Conservation (phyloP, 1,284 basidiomycete species). For the Trichosporon inkin region DNA sequence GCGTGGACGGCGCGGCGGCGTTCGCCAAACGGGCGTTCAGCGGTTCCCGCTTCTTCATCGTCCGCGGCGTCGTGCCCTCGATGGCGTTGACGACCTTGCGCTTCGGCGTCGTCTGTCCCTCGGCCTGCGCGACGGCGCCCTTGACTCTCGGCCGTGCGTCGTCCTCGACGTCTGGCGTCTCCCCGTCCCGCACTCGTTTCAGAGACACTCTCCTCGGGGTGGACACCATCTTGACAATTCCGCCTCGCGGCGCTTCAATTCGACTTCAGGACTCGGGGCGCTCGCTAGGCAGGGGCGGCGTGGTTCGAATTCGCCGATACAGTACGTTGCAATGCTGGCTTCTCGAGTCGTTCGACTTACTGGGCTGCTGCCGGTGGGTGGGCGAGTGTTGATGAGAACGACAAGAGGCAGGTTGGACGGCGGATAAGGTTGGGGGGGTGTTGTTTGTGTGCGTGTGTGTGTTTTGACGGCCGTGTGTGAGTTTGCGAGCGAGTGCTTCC, state of each 20-base stretch:
- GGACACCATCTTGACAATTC: background rate
- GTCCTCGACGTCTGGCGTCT: slow-evolving; percentile 11
- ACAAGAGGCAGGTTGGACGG: background rate
- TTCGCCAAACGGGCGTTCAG: slow-evolving; percentile 29
- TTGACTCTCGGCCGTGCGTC: background rate
- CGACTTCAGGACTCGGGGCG: background rate
- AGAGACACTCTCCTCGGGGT: slow-evolving; percentile 4
- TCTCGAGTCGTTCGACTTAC: slow-evolving; percentile 2
- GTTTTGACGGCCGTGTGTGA: slow-evolving; percentile 4
- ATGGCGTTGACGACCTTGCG: slow-evolving; percentile 24
- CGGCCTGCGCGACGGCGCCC: background rate
- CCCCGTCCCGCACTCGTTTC: slow-evolving; percentile 1
- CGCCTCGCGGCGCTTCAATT: background rate
- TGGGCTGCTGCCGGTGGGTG: background rate
- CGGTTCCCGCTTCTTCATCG: slow-evolving; percentile 29
- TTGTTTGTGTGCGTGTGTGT: slow-evolving; percentile 6
- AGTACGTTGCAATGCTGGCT: background rate
- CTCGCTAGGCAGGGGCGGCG: background rate
- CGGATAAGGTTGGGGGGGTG: background rate
- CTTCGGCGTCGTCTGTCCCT: slow-evolving; percentile 10
- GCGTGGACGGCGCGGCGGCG: slow-evolving; percentile 13
- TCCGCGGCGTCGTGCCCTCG: slow-evolving; percentile 16
- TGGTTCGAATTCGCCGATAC: background rate
- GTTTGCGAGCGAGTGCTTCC: background rate
- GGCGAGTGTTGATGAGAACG: background rate